Conservation (phyloP, 1,284 basidiomycete species). For the Ustilago loliicola region DNA sequence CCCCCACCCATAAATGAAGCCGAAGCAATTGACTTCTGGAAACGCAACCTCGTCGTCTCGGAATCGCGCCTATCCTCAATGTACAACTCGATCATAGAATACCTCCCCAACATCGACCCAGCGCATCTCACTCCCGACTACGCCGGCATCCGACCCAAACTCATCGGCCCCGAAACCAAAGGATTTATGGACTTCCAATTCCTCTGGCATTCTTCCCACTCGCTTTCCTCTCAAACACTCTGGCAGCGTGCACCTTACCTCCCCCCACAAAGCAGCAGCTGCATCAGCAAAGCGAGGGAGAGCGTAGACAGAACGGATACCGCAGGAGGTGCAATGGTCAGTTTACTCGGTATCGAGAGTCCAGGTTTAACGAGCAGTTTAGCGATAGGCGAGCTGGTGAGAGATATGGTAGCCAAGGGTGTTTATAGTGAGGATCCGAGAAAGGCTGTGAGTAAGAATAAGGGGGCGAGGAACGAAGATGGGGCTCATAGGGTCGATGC, state of each 20-base stretch:
- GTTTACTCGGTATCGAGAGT: slow-evolving; percentile 75
- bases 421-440: slow-evolving; percentile 69
- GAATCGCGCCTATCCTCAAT: slow-evolving; percentile 60
- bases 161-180: slow-evolving; percentile 77
- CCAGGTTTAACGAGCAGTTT: slow-evolving; percentile 74
- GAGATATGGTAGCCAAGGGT: slow-evolving; percentile 70
- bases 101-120: slow-evolving; percentile 80
- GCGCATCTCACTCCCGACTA: slow-evolving; percentile 86
- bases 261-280: slow-evolving; percentile 22
- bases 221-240: slow-evolving; percentile 50
- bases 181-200: slow-evolving; percentile 87
- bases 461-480: slow-evolving; percentile 61
- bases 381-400: slow-evolving; percentile 73
- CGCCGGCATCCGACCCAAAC: slow-evolving; percentile 90
- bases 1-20: slow-evolving; percentile 30
- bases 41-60: slow-evolving; percentile 39
- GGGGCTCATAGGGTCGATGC: slow-evolving; percentile 49
- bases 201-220: slow-evolving; percentile 60
- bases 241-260: slow-evolving; percentile 59
- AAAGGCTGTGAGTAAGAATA: slow-evolving; percentile 18
- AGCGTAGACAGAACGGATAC: slow-evolving; percentile 11
- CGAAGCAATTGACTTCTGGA: slow-evolving; percentile 59
- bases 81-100: slow-evolving; percentile 71
- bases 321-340: slow-evolving; percentile 60
- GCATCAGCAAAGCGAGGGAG: slow-evolving; percentile 12